phyloP scores from a whole-genome alignment of 225 moss, liverwort and hornwort species.

The Polytrichum formosum region DNA sequence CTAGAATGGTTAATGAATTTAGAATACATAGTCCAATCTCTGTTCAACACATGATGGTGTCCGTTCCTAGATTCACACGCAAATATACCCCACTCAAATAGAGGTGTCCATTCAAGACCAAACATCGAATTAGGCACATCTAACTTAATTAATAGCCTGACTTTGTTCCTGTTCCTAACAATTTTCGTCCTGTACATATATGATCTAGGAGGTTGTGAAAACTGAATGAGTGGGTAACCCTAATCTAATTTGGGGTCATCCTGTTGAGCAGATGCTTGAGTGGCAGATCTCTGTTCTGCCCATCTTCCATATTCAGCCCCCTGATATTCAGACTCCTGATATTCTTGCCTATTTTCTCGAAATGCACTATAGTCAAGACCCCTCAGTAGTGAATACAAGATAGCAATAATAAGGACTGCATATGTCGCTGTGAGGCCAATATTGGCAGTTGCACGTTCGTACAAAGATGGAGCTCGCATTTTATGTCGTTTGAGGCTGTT shows the following conservation, averaged over 20 bases:
- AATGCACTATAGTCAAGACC: slow-evolving; percentile 37
- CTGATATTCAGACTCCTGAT: slow-evolving; percentile 20
- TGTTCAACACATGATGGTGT: too few relatives aligned
- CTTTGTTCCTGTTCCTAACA: too few relatives aligned
- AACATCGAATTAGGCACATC: too few relatives aligned
- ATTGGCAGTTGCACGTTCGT: slow-evolving; percentile 48
- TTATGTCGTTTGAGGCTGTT: slow-evolving; percentile 37
- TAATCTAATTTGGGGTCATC: slow-evolving; percentile 33
- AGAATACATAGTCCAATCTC: too few relatives aligned
- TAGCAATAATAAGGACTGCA: slow-evolving; percentile 12
- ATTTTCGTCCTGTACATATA: too few relatives aligned
- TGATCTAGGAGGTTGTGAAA: not conserved
- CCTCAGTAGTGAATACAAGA: slow-evolving; percentile 32
- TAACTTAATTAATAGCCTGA: too few relatives aligned
- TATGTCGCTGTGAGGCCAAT: slow-evolving; percentile 15
- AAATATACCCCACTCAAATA: too few relatives aligned
- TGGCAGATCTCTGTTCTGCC: slow-evolving; percentile 23
- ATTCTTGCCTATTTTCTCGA: slow-evolving; percentile 27
- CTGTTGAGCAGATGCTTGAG: slow-evolving; percentile 6
- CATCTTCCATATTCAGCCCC: slow-evolving; percentile 32
- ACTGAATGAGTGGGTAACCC: not conserved
- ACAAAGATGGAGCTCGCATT: slow-evolving; percentile 54
- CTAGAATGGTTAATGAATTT: too few relatives aligned
- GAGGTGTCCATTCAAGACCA: too few relatives aligned
- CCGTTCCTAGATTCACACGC: too few relatives aligned